Evolutionary conservation across 2,329 filamentous ascomycete species (phyloP).

Genomic region (Hymenoscyphus fraxineus): DNA sequence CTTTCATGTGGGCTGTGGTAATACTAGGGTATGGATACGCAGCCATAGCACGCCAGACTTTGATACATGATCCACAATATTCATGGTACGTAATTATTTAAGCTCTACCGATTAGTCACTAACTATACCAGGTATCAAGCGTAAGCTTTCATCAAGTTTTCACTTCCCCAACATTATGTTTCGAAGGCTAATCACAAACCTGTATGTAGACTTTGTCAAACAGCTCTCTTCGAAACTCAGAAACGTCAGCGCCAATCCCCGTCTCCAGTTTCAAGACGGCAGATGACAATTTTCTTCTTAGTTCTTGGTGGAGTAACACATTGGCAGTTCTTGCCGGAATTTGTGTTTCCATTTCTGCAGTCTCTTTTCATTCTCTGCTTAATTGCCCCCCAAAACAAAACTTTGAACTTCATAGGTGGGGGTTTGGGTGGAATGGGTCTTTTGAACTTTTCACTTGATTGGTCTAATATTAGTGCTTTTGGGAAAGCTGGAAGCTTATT

Average conservation of each 20-base stretch:
- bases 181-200: neutral
- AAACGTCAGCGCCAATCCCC: conserved; percentile 49
- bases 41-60: conserved; percentile 52
- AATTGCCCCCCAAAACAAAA: conserved; percentile 55
- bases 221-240: conserved; percentile 56
- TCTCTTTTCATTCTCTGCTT: conserved; percentile 61
- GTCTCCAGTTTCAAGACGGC: conserved; percentile 45
- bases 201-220: conserved; percentile 43
- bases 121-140: conserved; percentile 24
- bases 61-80: conserved; percentile 56
- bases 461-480: conserved; percentile 54
- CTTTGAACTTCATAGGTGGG: conserved; percentile 57
- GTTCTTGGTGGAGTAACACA: conserved; percentile 49
- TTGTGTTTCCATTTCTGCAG: conserved; percentile 54
- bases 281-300: conserved; percentile 55
- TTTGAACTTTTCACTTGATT: conserved; percentile 56
- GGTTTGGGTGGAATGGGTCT: conserved; percentile 61
- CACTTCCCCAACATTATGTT: neutral
- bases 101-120: conserved; percentile 6
- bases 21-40: conserved; percentile 58
- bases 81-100: conserved; percentile 40
- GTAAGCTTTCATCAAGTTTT: neutral
- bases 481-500: conserved; percentile 44
- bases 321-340: conserved; percentile 62
- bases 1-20: conserved; percentile 58